Percentiles rank a stretch among this genome's conserved stretches.
Evolutionary conservation across 257 asterid species (phyloP).

Genomic region (Solanum megistacrolobum): DNA sequence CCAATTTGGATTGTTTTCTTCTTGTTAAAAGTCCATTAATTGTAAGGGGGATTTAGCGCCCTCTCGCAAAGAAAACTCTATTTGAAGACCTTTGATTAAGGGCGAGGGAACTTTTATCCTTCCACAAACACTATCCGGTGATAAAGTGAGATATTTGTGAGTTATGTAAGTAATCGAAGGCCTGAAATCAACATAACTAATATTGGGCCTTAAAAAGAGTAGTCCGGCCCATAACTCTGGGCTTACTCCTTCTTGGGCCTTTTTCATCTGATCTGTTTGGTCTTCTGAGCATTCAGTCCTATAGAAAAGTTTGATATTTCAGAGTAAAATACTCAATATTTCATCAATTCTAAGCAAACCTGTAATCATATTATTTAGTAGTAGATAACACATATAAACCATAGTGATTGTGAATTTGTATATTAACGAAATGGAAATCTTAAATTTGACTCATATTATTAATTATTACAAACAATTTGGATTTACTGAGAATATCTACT

Average conservation of each 20-base stretch:
- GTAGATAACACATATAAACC: not conserved
- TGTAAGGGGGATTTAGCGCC: not conserved
- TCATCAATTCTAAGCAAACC: not conserved
- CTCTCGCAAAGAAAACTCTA: not conserved
- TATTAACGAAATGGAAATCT: not conserved
- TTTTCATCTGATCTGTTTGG: not conserved
- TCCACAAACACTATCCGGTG: not conserved
- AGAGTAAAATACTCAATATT: not conserved
- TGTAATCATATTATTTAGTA: not conserved
- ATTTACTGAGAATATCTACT: not conserved
- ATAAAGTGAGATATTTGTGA: not conserved
- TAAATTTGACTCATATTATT: not conserved
- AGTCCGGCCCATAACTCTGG: not conserved
- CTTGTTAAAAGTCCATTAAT: not conserved
- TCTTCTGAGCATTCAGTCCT: not conserved
- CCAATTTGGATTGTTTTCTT: not conserved
- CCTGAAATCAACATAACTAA: not conserved
- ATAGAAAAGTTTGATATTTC: not conserved
- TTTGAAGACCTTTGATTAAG: not conserved
- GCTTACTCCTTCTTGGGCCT: not conserved
- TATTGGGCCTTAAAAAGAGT: not conserved
- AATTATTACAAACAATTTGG: not conserved
- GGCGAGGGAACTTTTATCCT: rapidly evolving
- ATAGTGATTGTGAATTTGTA: not conserved
- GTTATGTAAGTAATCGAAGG: not conserved